Percentiles rank a stretch among this genome's conserved stretches.
phyloP scores from a whole-genome alignment of 129 eudicot species.

The Helianthus tuberosus region DNA sequence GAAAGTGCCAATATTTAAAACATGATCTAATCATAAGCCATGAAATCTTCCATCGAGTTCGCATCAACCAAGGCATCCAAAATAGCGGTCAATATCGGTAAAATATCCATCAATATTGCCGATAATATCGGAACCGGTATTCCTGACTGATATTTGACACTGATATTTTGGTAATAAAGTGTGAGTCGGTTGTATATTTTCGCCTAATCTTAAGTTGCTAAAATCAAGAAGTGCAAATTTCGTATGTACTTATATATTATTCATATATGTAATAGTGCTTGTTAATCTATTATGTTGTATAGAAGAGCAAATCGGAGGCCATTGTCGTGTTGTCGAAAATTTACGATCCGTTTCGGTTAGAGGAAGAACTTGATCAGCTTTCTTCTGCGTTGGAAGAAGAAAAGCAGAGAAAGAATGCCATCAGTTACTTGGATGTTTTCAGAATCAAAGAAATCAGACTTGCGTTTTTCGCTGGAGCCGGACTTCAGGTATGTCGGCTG shows the following conservation, averaged over 20 bases:
- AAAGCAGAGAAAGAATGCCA: constrained; percentile 44
- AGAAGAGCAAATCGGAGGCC: constrained; percentile 84
- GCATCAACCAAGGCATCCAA: no score
- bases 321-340: constrained; percentile 84
- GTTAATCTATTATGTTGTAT: constrained; percentile 1
- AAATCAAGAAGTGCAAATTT: background rate
- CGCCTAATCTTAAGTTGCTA: background rate
- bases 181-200: background rate
- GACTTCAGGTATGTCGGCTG: constrained; percentile 69
- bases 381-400: constrained; percentile 77
- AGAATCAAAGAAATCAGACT: constrained; percentile 76
- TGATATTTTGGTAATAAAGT: background rate
- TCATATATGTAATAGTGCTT: constrained; percentile 6
- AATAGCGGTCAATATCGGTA: no score
- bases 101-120: no score
- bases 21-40: no score
- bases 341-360: constrained; percentile 78
- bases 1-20: no score
- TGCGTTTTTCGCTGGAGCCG: constrained; percentile 94
- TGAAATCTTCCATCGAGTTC: no score
- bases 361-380: constrained; percentile 82
- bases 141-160: no score
- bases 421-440: constrained; percentile 69
- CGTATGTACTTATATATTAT: constrained; percentile 2
- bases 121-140: no score